phyloP scores from a whole-genome alignment of 331 rosid genomes.

The Telfairia occidentalis region DNA sequence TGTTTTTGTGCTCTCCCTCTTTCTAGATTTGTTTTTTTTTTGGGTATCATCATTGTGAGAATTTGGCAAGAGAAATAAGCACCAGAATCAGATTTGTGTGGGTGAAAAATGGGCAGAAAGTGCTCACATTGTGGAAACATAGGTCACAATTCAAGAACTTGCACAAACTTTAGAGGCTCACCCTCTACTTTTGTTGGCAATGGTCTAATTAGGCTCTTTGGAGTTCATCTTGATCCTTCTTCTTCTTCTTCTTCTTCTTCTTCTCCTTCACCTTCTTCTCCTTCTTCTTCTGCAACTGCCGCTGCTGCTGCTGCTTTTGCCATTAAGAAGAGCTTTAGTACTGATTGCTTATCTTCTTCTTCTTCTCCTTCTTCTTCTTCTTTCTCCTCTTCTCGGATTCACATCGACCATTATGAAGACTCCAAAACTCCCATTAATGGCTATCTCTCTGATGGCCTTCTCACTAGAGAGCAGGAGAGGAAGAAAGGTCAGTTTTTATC shows the following conservation, averaged over 20 bases:
- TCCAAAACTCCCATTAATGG: constrained; percentile 31
- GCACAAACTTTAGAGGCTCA: constrained; percentile 29
- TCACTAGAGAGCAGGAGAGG: constrained; percentile 53
- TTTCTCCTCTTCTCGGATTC: constrained; percentile 34
- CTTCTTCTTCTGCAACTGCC: constrained; percentile 27
- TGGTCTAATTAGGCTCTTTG: constrained; percentile 48
- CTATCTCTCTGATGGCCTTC: constrained; percentile 75
- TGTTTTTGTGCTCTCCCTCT: constrained; percentile 13
- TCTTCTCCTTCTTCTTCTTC: constrained; percentile 37
- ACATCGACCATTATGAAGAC: constrained; percentile 20
- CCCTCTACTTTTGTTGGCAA: constrained; percentile 21
- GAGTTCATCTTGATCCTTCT: constrained; percentile 50
- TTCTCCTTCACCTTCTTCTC: constrained; percentile 18
- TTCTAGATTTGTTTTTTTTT: background rate
- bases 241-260: constrained; percentile 19
- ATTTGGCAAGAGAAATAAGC: background rate
- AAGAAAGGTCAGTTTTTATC: constrained; percentile 43
- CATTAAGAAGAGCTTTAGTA: constrained; percentile 72
- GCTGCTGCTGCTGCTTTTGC: constrained; percentile 4
- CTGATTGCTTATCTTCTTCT: constrained; percentile 45
- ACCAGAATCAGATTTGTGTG: background rate
- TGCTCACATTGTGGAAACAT: constrained; percentile 95
- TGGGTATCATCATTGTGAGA: constrained; percentile 8
- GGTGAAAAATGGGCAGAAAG: constrained; percentile 64
- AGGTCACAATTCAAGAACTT: constrained; percentile 94